Evolutionary conservation across 805 yeast genomes (phyloP).

Genomic region (Metschnikowia anglica): DNA sequence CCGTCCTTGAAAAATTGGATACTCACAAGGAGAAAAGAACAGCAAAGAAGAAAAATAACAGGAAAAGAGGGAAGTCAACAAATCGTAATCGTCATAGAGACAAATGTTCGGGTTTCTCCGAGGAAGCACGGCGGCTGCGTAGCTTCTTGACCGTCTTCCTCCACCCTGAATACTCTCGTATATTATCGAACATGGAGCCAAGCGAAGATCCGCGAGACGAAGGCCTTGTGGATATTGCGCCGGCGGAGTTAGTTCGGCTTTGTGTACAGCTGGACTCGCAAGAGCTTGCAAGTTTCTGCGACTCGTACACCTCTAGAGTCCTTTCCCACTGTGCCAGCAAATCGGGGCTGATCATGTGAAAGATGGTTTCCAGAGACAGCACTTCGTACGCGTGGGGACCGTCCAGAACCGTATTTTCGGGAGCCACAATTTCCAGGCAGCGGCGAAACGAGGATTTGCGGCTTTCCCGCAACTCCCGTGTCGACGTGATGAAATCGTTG

Average conservation of each 20-base stretch:
- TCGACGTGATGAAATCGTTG: constrained; percentile 30
- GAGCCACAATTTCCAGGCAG: constrained; percentile 24
- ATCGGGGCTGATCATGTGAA: constrained; percentile 8
- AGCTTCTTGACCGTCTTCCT: constrained; percentile 32
- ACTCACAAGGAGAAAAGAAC: constrained; percentile 2
- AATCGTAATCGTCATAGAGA: not conserved
- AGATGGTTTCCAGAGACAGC: constrained; percentile 6
- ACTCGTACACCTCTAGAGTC: constrained; percentile 14
- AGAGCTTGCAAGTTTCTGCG: constrained; percentile 10
- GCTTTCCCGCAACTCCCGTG: constrained; percentile 15
- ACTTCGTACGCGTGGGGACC: constrained; percentile 2
- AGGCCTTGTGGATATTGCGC: constrained; percentile 16
- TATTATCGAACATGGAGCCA: constrained; percentile 32
- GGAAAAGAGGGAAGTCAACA: not conserved
- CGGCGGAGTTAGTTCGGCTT: constrained; percentile 17
- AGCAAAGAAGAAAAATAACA: not conserved
- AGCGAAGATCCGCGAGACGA: constrained; percentile 32
- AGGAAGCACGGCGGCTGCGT: constrained; percentile 30
- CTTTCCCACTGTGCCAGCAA: constrained; percentile 20
- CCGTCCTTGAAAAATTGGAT: not conserved
- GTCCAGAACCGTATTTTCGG: constrained; percentile 15
- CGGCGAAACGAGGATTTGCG: constrained; percentile 16
- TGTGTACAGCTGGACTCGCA: constrained; percentile 12
- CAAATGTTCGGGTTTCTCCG: constrained; percentile 10
- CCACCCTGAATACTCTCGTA: constrained; percentile 31